A percentile compares a stretch with the other conserved stretches of the same genome.
These are phyloP conservation scores for Aspergillus arachidicola DNA, from an alignment of 2,329 filamentous ascomycete species.

Conservation along the genomic window DNA sequence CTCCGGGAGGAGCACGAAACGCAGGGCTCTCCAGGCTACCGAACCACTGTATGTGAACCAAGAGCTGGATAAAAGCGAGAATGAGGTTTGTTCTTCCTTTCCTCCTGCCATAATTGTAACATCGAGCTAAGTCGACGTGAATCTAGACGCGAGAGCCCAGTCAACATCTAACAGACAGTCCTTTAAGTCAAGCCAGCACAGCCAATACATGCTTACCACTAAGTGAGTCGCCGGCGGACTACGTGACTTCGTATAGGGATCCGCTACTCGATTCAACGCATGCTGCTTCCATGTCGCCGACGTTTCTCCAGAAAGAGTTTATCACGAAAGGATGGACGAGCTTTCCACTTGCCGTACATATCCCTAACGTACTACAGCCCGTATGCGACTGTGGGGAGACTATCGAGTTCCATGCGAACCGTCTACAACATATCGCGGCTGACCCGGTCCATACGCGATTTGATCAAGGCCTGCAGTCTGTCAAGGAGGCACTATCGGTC, in stretches of 20 bases:
- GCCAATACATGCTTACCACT: conserved; percentile 14
- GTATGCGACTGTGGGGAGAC: conserved; percentile 35
- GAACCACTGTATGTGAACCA: conserved; percentile 8
- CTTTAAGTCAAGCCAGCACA: conserved; percentile 25
- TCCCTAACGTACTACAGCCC: conserved; percentile 25
- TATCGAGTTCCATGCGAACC: conserved; percentile 33
- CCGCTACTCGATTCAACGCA: conserved; percentile 21
- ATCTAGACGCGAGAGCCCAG: conserved; percentile 8
- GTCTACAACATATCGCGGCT: conserved; percentile 32
- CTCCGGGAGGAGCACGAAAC: conserved; percentile 14
- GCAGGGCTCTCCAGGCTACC: conserved; percentile 5
- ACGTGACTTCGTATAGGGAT: conserved; percentile 13
- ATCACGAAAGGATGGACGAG: conserved; percentile 30
- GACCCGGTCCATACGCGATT: conserved; percentile 31
- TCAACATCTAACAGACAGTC: conserved; percentile 30
- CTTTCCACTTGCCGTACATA: conserved; percentile 31
- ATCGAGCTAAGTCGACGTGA: background rate
- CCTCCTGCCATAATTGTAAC: background rate
- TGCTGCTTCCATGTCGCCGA: conserved; percentile 34
- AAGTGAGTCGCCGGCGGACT: conserved; percentile 13
- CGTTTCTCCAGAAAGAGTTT: conserved; percentile 32
- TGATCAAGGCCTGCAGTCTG: conserved; percentile 36
- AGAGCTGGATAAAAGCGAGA: conserved; percentile 7
- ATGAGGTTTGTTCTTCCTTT: conserved; percentile 4
- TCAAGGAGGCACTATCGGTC: conserved; percentile 32